Percentiles rank a stretch among this genome's conserved stretches.
Conservation (phyloP, 192 early-diverging fungal species). For the Coemansia sp. region DNA sequence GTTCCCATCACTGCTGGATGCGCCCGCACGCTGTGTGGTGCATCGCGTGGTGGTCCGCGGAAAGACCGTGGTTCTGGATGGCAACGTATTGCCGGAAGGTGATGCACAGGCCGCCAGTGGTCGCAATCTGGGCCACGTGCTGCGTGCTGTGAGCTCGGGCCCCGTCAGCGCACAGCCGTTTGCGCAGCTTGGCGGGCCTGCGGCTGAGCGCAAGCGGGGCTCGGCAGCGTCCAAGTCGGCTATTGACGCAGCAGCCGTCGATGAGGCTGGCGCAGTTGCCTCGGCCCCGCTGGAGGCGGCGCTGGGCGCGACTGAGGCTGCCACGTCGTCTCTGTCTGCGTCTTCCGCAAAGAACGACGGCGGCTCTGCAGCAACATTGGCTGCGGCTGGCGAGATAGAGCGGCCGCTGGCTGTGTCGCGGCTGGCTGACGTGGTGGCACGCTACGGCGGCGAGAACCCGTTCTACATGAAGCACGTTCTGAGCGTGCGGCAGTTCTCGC, state of each 20-base stretch:
- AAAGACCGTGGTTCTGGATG: constrained; percentile 85
- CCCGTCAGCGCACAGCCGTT: constrained; percentile 43
- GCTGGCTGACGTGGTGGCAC: constrained; percentile 47
- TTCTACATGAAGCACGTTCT: constrained; percentile 95
- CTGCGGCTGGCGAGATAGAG: constrained; percentile 7
- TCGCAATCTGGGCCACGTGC: constrained; percentile 54
- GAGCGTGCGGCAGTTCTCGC: constrained; percentile 85
- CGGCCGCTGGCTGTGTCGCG: constrained; percentile 21
- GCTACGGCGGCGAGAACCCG: constrained; percentile 58
- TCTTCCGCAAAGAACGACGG: background rate
- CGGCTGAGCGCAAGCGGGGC: constrained; percentile 8
- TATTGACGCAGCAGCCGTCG: constrained; percentile 15
- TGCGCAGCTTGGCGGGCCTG: constrained; percentile 16
- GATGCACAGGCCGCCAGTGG: constrained; percentile 29
- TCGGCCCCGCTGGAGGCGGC: constrained; percentile 1
- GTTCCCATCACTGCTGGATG: constrained; percentile 57
- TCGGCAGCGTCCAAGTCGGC: constrained; percentile 6
- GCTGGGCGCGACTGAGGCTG: background rate
- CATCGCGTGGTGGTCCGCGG: constrained; percentile 90
- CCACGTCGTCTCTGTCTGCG: background rate
- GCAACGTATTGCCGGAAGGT: constrained; percentile 54
- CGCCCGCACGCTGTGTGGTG: constrained; percentile 68
- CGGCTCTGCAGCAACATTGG: background rate
- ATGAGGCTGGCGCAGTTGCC: constrained; percentile 21
- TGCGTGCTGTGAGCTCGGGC: constrained; percentile 48